phyloP scores from a whole-genome alignment of 164 flowering plant genomes.

The Magnolia kwangsiensis region DNA sequence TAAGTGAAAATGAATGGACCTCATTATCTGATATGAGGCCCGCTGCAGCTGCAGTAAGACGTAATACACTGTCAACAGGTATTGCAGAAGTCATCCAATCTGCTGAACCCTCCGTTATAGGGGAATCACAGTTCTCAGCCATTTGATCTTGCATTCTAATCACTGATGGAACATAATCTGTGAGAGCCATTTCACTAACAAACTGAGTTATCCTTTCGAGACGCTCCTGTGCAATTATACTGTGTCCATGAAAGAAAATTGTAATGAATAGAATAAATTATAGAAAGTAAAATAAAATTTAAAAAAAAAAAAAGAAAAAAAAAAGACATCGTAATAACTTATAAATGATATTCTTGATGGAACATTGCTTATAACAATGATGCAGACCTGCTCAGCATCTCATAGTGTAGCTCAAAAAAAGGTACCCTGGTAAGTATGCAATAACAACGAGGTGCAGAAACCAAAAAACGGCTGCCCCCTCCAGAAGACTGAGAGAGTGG shows the following conservation, averaged over 20 bases:
- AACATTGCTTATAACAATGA: neutral
- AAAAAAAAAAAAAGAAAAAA: neutral
- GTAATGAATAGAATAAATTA: slow-evolving; percentile 3
- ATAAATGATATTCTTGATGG: slow-evolving; percentile 1
- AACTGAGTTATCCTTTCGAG: slow-evolving; percentile 81
- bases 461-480: slow-evolving; percentile 62
- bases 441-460: slow-evolving; percentile 95
- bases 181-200: slow-evolving; percentile 55
- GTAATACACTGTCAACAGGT: slow-evolving; percentile 61
- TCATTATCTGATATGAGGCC: slow-evolving; percentile 68
- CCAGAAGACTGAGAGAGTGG: slow-evolving; percentile 48
- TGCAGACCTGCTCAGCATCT: slow-evolving; percentile 84
- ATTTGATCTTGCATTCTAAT: slow-evolving; percentile 30
- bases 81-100: slow-evolving; percentile 84
- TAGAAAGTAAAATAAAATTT: too few relatives aligned
- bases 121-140: slow-evolving; percentile 34
- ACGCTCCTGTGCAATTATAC: slow-evolving; percentile 91
- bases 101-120: slow-evolving; percentile 21
- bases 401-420: slow-evolving; percentile 88
- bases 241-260: slow-evolving; percentile 34
- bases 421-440: slow-evolving; percentile 89
- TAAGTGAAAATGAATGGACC: slow-evolving; percentile 33
- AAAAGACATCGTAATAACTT: neutral
- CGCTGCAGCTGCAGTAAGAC: slow-evolving; percentile 82
- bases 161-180: slow-evolving; percentile 39